Base-by-base conservation (phyloP, 352 stramenopile species). In the Pythium coloratum region DNA sequence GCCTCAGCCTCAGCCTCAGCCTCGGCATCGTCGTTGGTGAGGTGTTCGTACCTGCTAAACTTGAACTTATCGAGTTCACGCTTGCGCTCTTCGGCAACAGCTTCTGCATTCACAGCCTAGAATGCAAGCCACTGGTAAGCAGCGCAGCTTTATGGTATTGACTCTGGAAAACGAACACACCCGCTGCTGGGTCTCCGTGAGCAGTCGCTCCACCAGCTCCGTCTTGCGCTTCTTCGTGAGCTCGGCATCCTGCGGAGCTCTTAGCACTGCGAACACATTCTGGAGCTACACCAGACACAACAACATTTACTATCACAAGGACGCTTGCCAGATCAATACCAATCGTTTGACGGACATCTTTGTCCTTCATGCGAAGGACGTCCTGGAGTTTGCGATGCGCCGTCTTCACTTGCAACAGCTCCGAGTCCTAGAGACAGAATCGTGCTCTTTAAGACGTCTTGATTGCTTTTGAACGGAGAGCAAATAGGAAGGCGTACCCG, bases 361-460 rank as follows among this genome's bases (percentile, higher is more conserved):
- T 84, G 54, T 90, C 81, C 55, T 86, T 91, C 61, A 87, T 89
- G 30, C 77, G 79, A 33, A 91, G 64, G 5, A 64, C 75, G 49
- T 89, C 79, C 53, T 89, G 67, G 36, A 89, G 76, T 54, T 86
- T 86, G 30, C 80, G 81, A 24, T 73, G 56, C 8, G 73, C 59
- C 36, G 81, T 86, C 59, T 86, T 90, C 58, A 90, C 70, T 67
- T 89, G 83, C 36, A 91, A 18, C 12, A 90, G 71, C 30, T 78
- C 56, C 9, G 75, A 69, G 59, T 90, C 81, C 83, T 91, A 66
- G 5, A 33, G 20, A 38, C n/a, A n/a, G n/a, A n/a, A n/a, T n/a
- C n/a, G n/a, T n/a, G n/a, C n/a, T n/a, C n/a, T n/a, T n/a, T n/a
- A n/a, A n/a, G n/a, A n/a, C n/a, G n/a, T n/a, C n/a, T n/a, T n/a